phyloP scores from a whole-genome alignment of 352 stramenopile genomes.

The Chrysophaeum taylorii region DNA sequence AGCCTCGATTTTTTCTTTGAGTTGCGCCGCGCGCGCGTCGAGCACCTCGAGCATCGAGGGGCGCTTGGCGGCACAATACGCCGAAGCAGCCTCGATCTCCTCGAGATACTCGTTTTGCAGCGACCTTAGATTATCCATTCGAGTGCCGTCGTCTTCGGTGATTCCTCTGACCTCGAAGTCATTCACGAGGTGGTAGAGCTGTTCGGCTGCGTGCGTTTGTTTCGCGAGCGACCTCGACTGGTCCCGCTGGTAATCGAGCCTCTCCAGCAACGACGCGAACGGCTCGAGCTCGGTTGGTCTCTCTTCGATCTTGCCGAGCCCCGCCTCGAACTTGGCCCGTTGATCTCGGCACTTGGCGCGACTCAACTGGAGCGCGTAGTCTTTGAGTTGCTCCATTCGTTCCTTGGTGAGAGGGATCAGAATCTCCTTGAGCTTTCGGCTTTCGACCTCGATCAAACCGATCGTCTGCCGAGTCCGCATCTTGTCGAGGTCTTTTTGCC shows the following conservation, averaged over 20 bases:
- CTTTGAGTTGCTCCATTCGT: constrained; percentile 78
- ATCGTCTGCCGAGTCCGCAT: constrained; percentile 77
- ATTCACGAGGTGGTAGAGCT: constrained; percentile 78
- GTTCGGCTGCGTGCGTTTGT: constrained; percentile 27
- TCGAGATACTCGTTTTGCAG: constrained; percentile 73
- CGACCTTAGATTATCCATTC: constrained; percentile 53
- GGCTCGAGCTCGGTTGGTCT: constrained; percentile 70
- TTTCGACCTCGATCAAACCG: constrained; percentile 78
- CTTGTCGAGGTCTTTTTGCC: constrained; percentile 83
- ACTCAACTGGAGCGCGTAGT: constrained; percentile 72
- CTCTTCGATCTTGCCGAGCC: constrained; percentile 64
- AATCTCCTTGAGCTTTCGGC: constrained; percentile 75
- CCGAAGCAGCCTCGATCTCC: constrained; percentile 68
- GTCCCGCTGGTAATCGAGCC: not conserved
- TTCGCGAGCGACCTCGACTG: constrained; percentile 11
- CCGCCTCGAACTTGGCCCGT: constrained; percentile 74
- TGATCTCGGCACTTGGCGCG: constrained; percentile 70
- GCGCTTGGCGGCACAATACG: constrained; percentile 66
- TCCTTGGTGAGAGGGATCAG: constrained; percentile 77
- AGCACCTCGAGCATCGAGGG: constrained; percentile 77
- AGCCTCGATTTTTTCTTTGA: constrained; percentile 73
- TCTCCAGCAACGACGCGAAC: constrained; percentile 6
- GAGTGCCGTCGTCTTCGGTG: constrained; percentile 78
- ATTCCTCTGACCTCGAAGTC: constrained; percentile 78
- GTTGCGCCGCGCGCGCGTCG: constrained; percentile 74